Conservation (phyloP, 2,329 filamentous ascomycete genomes). For the Fusarium sp. region DNA sequence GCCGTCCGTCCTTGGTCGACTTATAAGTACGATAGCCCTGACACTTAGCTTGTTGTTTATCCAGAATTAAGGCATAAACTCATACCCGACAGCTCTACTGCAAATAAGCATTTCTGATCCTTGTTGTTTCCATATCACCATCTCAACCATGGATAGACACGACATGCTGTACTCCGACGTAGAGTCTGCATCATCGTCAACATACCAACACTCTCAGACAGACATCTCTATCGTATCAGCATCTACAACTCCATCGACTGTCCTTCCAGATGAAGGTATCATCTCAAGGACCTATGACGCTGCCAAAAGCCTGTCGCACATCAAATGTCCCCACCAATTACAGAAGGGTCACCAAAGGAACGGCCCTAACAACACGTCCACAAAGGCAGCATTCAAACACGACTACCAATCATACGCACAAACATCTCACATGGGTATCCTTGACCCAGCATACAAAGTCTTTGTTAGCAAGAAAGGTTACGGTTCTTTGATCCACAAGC, state of each 20-base stretch:
- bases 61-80: neutral
- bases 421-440: slow-evolving; percentile 20
- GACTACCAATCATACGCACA: neutral
- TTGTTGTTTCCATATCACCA: neutral
- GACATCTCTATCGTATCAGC: neutral
- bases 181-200: neutral
- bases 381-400: neutral
- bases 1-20: neutral
- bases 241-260: neutral
- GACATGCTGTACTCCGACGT: neutral
- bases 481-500: neutral
- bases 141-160: neutral
- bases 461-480: neutral
- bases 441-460: slow-evolving; percentile 2
- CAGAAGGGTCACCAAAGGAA: neutral
- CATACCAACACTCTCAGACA: neutral
- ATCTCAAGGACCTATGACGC: neutral
- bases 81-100: neutral
- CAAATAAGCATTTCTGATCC: neutral
- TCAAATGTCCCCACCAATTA: neutral
- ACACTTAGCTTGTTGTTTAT: neutral
- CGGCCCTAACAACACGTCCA: neutral
- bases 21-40: neutral
- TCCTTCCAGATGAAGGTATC: neutral
- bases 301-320: neutral